Evolutionary conservation across 2,329 filamentous ascomycete genomes (phyloP), one percentile per base, ranked within the genome.

Genomic region (Calonectria pauciramosa): DNA sequence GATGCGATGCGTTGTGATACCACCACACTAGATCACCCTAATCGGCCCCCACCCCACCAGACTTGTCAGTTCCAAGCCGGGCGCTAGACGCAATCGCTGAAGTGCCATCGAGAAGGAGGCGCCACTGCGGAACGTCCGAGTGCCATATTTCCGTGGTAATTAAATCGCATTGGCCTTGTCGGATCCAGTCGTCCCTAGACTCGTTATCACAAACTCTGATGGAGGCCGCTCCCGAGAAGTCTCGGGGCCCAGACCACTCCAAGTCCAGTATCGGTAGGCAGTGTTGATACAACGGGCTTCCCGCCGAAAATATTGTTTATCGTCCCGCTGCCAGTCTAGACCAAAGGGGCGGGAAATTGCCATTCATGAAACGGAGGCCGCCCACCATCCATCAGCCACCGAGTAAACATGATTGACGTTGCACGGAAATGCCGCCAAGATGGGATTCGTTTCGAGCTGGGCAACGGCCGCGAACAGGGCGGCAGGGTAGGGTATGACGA

Each of bases 11-110:
- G 51, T 51, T 65, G 44, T 56, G 63, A 70, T 51, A 36, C 41
- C 47, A 49, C 52, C 60, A 65, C 67, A 41, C 71, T 66, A 70
- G 66, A 73, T 73, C 71, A 63, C 54, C 38, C 60, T 34, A 67
- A 73, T 73, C 67, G 60, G 67, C 47, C 66, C 67, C 70, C 71
- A 60, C 67, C 26, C 71, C 67, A 70, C 71, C 54, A 30, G 13
- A 47, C 34, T 36, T 56, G 23, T 54, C 51, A 38, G 26, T 59
- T 60, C 52, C n/a, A 47, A 44, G 44, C 44, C 71, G 71, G 71
- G 56, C 65, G 71, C 71, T 72, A 72, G 56, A 51, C 65, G 56
- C 59, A 65, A 56, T 67, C 71, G 60, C 63, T 28, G 51, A 47
- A 60, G 49, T n/a, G 54, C 59, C 51, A 60, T 70, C 49, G 26